Base-by-base conservation (phyloP, 345 rosid genomes). In the Lepidium africanum region DNA sequence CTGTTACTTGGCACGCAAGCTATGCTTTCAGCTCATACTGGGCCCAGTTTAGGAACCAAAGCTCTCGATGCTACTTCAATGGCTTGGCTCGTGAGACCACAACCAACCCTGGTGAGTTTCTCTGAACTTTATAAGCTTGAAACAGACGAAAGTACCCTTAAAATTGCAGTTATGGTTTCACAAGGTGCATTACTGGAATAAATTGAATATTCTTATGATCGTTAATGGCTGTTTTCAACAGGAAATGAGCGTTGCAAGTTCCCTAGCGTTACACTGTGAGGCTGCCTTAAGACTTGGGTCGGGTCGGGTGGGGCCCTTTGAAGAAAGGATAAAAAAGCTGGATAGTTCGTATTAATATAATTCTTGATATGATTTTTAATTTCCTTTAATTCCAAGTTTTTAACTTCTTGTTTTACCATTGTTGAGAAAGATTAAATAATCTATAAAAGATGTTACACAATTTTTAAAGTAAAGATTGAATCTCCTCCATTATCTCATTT, bases 21-120 rank as follows among this genome's bases (percentile, higher is more conserved):
- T 91, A 80, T 23, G 97, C 97, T 0, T 91, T 91, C 63, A 88
- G 92, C 78, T 84, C 95, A 0, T 84, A 85, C 27, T 86, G 92
- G 95, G 80, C 92, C 9, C 70, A 74, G 65, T 86, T 81, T 60
- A 70, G 84, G 67, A 82, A 67, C 71, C 73, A 30, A 35, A 91
- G 90, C 10, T 85, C 84, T 23, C 79, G 38, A 23, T 91, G 97
- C 83, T 79, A 75, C 84, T 88, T 88, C 74, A 77, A 82, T 72
- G 96, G 97, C 42, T 78, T 88, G 48, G 92, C 89, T 0, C 74
- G 67, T 48, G 85, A 85, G 76, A 88, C 89, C 33, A 78, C 74
- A 3, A 63, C n/a, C 3, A 51, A 86, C 72, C 97, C 97, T n/a
- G 85, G 95, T 91, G 65, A 84, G 86, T 73, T 52, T 47, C 51